Base-by-base conservation (phyloP, 495 filamentous ascomycete genomes). In the Penicillium dipodomyicola region DNA sequence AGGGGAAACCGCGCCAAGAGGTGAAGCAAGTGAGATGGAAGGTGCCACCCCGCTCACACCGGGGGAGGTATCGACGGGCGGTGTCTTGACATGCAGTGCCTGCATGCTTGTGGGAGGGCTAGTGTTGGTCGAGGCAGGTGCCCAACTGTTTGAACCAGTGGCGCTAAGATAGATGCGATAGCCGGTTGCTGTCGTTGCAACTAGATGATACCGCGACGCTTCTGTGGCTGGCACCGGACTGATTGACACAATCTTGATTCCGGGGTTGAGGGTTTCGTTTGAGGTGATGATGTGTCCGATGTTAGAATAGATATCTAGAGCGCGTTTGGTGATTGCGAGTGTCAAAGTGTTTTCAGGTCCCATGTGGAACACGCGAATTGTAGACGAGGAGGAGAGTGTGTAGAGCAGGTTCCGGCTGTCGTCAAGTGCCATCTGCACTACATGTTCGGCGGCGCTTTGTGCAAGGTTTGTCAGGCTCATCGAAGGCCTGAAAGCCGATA, bases 61-160 rank as follows among this genome's bases (percentile, higher is more conserved):
- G 5, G 67, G 25, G n/a, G 58, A 49, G 27, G 55, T 68, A 48
- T 82, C 73, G 47, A 78, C 64, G 0, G 94, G 93, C 9, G 94
- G 95, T 53, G 96, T 96, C 63, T 92, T 95, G 68, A 97, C 86
- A 63, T 93, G 92, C 60, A 95, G 89, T 20, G 97, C 85, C 68
- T 96, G 92, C 92, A 99, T 97, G 73, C 91, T 97, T 48, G 88
- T 93, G 4, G 95, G 93, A 0, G 91, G 84, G 54, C 76, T 80
- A 42, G 71, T 79, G 23, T 76, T 72, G 22, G 67, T 72, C 17
- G 85, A 79, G 25, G 82, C 75, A 12, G 81, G 75, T 6, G 79
- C 76, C 69, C 85, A 87, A 35, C 83, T 86, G 46, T 86, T 87
- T 7, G 89, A 82, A 40, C 87, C 86, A 2, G 93, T 96, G 6